These are phyloP conservation scores for Asparagopsis taxiformis DNA, from an alignment of 31 red algal species.

Conservation along the genomic window DNA sequence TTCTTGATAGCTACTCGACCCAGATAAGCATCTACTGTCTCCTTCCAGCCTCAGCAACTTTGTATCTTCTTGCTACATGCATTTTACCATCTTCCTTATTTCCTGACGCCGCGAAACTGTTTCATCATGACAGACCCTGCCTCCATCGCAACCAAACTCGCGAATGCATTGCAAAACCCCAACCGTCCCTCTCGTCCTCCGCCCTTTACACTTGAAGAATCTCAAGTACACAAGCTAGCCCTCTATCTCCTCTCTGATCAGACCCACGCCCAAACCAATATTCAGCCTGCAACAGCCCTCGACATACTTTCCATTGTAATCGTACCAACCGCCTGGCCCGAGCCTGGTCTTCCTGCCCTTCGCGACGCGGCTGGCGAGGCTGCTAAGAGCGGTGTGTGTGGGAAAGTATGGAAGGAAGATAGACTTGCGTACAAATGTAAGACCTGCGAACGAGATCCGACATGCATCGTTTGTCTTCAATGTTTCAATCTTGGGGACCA, in stretches of 20 bases:
- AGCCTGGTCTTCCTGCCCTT: slow-evolving; percentile 34
- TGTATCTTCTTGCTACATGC: too few species aligned
- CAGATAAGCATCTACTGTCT: too few species aligned
- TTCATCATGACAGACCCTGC: too few species aligned
- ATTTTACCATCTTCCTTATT: too few species aligned
- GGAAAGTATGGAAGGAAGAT: slow-evolving; percentile 74
- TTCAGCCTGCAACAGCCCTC: not conserved
- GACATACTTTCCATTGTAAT: slow-evolving; percentile 21
- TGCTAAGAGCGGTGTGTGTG: slow-evolving; percentile 76
- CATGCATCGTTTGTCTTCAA: slow-evolving; percentile 85
- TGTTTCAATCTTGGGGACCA: slow-evolving; percentile 89
- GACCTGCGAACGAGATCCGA: slow-evolving; percentile 90
- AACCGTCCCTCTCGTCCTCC: not conserved
- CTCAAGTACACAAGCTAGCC: not conserved
- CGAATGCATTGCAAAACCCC: not conserved
- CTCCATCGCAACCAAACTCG: not conserved
- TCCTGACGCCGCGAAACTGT: too few species aligned
- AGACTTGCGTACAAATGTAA: slow-evolving; percentile 92
- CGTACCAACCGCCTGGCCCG: slow-evolving; percentile 22
- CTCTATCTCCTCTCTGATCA: not conserved
- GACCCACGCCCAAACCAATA: not conserved
- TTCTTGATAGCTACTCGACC: too few species aligned
- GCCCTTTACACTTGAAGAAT: not conserved
- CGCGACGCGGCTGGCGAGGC: slow-evolving; percentile 43
- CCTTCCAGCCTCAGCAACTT: too few species aligned